Evolutionary conservation across 768 basidiomycete species (phyloP), one percentile per base, ranked within the genome.

Genomic region (Coprinopsis marcescibilis): DNA sequence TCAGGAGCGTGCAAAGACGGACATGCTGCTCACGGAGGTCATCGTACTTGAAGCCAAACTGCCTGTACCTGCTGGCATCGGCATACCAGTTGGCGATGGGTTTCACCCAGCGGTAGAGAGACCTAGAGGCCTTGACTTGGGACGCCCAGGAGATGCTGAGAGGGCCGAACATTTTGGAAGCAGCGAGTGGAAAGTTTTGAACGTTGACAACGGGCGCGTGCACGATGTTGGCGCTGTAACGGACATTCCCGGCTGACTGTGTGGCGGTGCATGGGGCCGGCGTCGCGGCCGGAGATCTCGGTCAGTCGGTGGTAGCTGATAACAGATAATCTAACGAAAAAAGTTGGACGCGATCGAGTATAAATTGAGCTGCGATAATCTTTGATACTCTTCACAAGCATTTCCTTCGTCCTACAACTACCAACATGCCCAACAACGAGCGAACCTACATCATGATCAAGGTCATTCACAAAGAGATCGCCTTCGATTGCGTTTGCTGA

Each of bases 371-470:
- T 50, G 52, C 52, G 30, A 48, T 32, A 51, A 30, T 35, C 48
- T 56, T 51, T 49, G 55, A 44, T 57, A 57, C 56, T 52, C 47
- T 51, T 47, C 44, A 45, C 43, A 49, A 49, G 49, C 54, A 44
- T n/a, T 54, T 51, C 54, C 56, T 57, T 62, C 52, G 56, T 55
- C 58, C 56, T 62, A 55, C 57, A 57, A 55, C 56, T 58, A 42
- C 61, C 53, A 66, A 57, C 64, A 87, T 86, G 85, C 83, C 89
- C 57, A 67, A 69, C 64, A 59, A 55, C 44, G 93, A 97, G 66
- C 91, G 90, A 68, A 95, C 94, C 68, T 97, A 95, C 76, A 98
- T 98, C 77, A 97, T 97, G 95, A 80, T 98, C 85, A 99, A 97
- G 92, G 90, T 84, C 23, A 24, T 34, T 27, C 4, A 11, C 8